These are phyloP conservation scores for Zygotorulaspora danielsina DNA, from an alignment of 805 yeast species.

Conservation along the genomic window DNA sequence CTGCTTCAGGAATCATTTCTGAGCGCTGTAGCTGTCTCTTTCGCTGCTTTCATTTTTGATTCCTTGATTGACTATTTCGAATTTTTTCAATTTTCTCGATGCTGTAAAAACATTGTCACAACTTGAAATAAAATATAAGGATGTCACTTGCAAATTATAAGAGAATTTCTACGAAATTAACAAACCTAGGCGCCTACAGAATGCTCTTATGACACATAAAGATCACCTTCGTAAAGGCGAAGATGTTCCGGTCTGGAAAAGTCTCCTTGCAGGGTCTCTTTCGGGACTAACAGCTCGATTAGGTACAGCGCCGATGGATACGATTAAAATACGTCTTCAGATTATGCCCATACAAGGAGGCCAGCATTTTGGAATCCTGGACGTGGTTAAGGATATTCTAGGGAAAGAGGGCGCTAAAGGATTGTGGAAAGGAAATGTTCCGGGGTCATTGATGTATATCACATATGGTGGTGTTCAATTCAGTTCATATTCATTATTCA, in stretches of 20 bases:
- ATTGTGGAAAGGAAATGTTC: constrained; percentile 95
- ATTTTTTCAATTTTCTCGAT: constrained; percentile 7
- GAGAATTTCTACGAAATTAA: too few relatives aligned
- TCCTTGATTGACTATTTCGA: background rate
- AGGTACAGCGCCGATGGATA: constrained; percentile 38
- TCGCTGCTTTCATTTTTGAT: constrained; percentile 1
- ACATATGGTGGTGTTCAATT: constrained; percentile 85
- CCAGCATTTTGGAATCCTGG: constrained; percentile 4
- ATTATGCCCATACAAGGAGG: constrained; percentile 13
- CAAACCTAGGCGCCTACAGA: background rate
- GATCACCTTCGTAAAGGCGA: constrained; percentile 52
- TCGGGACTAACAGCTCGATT: constrained; percentile 58
- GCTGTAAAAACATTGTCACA: too few relatives aligned
- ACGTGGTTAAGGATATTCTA: constrained; percentile 43
- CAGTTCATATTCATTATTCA: constrained; percentile 58
- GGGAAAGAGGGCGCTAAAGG: constrained; percentile 66
- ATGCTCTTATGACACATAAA: constrained; percentile 6
- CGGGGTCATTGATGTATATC: constrained; percentile 83
- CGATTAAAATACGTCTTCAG: constrained; percentile 33
- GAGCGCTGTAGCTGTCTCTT: background rate
- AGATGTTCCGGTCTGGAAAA: constrained; percentile 47
- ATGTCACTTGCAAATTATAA: too few relatives aligned
- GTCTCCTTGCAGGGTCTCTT: constrained; percentile 64
- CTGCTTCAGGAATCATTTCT: constrained; percentile 13
- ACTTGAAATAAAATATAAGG: too few relatives aligned